Conservation (phyloP, 257 asterid genomes). For the Ilex aquifolium region DNA sequence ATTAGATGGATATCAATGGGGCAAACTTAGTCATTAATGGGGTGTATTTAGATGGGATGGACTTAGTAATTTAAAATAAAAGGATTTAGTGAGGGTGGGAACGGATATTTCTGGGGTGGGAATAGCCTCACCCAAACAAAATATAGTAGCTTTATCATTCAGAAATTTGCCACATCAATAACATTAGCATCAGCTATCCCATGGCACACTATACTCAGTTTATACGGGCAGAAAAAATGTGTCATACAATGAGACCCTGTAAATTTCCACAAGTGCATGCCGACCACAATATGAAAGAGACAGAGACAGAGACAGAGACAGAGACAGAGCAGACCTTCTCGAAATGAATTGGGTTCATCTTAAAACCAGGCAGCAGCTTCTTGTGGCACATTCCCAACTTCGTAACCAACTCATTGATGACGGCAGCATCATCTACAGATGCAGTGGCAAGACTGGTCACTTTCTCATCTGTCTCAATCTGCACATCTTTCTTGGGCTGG, state of each 20-base stretch:
- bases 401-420: conserved; percentile 26
- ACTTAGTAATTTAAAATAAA: no score
- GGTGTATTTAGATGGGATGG: no score
- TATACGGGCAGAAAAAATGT: no score
- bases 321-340: conserved; percentile 23
- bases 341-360: conserved; percentile 43
- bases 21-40: no score
- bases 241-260: neutral
- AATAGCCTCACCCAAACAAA: no score
- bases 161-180: no score
- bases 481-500: conserved; percentile 27
- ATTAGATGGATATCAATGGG: no score
- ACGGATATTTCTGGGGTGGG: no score
- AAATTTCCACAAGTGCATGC: neutral
- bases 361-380: conserved; percentile 24
- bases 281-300: neutral
- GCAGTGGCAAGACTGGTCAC: conserved; percentile 35
- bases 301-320: neutral
- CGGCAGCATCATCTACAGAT: conserved; percentile 33
- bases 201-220: no score
- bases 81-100: no score
- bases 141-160: no score
- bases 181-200: no score
- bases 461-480: conserved; percentile 38
- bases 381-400: conserved; percentile 22